These are phyloP conservation scores for Debaryomyces maramus DNA, from an alignment of 805 yeast species.

Conservation along the genomic window DNA sequence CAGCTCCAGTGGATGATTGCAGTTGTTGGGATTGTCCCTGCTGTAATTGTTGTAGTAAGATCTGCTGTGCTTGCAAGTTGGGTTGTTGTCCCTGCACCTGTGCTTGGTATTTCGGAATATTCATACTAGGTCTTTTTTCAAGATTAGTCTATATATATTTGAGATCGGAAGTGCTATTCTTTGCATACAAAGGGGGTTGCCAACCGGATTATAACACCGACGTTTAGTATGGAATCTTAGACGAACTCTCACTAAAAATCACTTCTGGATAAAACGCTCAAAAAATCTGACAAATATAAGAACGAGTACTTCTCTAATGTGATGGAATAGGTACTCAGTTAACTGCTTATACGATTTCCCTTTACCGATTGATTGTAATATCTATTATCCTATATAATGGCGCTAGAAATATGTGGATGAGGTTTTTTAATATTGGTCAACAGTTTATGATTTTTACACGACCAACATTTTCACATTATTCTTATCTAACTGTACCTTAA, in stretches of 20 bases:
- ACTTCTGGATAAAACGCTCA: no score
- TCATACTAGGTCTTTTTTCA: constrained; percentile 16
- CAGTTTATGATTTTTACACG: background rate
- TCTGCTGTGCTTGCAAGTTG: constrained; percentile 43
- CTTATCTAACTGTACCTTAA: constrained; percentile 30
- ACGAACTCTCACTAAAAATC: no score
- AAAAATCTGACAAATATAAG: no score
- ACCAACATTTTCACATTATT: background rate
- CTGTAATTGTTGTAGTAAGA: constrained; percentile 43
- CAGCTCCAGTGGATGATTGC: constrained; percentile 11
- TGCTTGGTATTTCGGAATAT: constrained; percentile 37
- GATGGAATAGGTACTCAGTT: no score
- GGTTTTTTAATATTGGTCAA: constrained; percentile 1
- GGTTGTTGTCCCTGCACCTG: constrained; percentile 32
- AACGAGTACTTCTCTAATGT: no score
- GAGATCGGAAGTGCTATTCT: no score
- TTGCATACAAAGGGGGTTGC: no score
- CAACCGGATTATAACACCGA: no score
- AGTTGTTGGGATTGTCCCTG: constrained; percentile 33
- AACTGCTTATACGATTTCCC: background rate
- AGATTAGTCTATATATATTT: no score
- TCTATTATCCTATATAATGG: background rate
- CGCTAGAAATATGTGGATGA: background rate
- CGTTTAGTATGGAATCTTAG: no score
- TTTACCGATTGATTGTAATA: background rate